Evolutionary conservation across 352 stramenopile genomes (phyloP).

Genomic region (Aphanomyces cochlioides): DNA sequence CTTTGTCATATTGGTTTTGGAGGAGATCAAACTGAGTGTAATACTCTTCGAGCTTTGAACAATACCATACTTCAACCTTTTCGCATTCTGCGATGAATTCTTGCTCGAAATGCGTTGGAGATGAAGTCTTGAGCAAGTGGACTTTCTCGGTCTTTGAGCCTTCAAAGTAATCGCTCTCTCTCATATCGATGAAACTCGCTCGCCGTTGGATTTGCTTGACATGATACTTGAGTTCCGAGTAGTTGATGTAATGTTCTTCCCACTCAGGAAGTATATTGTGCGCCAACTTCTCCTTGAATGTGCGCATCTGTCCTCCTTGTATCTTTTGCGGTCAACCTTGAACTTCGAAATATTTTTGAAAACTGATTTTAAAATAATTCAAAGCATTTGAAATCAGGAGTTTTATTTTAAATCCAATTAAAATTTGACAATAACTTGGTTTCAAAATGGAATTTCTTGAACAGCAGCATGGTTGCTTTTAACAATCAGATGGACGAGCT

Average conservation of each 20-base stretch:
- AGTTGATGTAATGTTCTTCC: slow-evolving; percentile 86
- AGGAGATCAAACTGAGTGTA: slow-evolving; percentile 82
- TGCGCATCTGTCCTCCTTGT: slow-evolving; percentile 9
- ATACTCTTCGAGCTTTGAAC: slow-evolving; percentile 71
- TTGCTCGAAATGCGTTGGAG: slow-evolving; percentile 63
- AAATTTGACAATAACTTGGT: slow-evolving; percentile 3
- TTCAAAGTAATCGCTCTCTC: neutral
- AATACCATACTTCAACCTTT: slow-evolving; percentile 91
- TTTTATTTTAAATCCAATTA: slow-evolving; percentile 13
- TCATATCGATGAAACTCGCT: neutral
- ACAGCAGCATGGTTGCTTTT: neutral
- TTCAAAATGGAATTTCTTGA: too few relatives aligned
- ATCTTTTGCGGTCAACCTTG: too few relatives aligned
- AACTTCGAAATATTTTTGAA: neutral
- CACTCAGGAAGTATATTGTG: slow-evolving; percentile 82
- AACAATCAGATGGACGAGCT: neutral
- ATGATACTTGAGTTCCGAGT: slow-evolving; percentile 79
- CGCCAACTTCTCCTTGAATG: slow-evolving; percentile 24
- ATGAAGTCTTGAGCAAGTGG: slow-evolving; percentile 30
- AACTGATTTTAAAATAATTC: too few relatives aligned
- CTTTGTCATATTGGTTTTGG: slow-evolving; percentile 46
- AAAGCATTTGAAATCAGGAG: neutral
- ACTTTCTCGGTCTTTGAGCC: slow-evolving; percentile 25
- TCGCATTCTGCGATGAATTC: slow-evolving; percentile 65
- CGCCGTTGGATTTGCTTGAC: slow-evolving; percentile 44